Evolutionary conservation across 768 basidiomycete species (phyloP), one percentile per base, ranked within the genome.

Genomic region (Tubosaeta brunneosetosa): DNA sequence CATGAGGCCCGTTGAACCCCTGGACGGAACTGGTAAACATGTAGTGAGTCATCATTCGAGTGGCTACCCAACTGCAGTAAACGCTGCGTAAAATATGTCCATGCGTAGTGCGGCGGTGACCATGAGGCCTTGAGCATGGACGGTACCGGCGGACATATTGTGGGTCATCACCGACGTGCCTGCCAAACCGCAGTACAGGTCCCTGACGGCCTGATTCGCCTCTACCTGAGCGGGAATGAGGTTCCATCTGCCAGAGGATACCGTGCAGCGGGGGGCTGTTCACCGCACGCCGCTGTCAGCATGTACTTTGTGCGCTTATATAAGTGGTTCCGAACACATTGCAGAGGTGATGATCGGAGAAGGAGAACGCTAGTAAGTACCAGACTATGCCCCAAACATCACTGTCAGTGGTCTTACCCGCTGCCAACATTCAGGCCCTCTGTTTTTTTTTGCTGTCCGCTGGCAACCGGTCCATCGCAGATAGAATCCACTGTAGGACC

Each of bases 121-220:
- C 52, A 57, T 25, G 53, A 59, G 57, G 60, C 50, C 13, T 38
- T 22, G 22, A 36, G 14, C 41, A 45, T 43, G 46, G 44, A 47
- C 17, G 33, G 44, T 25, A 44, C 48, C 22, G 50, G 27, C 48
- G 49, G 46, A 43, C 12, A 46, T n/a, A 26, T 11, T n/a, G 12
- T 42, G 45, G 32, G 32, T 52, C 53, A 46, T 57, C 26, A 50
- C 17, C 32, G 37, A 47, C 47, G 12, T 44, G n/a, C 25, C 29
- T 11, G 42, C 16, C 14, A n/a, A 29, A 44, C 26, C 27, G 43
- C 3, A 44, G 14, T 29, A 29, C 27, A 4, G 7, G 44, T 17
- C 10, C 42, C 42, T 43, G 42, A 43, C 13, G 40, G 17, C 22
- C 22, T 41, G 19, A 7, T 13, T 11, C 22, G 11, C 38, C 41